A percentile compares a stretch with the other conserved stretches of the same genome.
These are phyloP conservation scores for Huntiella bhutanensis DNA, from an alignment of 2,329 filamentous ascomycete species.

Conservation along the genomic window DNA sequence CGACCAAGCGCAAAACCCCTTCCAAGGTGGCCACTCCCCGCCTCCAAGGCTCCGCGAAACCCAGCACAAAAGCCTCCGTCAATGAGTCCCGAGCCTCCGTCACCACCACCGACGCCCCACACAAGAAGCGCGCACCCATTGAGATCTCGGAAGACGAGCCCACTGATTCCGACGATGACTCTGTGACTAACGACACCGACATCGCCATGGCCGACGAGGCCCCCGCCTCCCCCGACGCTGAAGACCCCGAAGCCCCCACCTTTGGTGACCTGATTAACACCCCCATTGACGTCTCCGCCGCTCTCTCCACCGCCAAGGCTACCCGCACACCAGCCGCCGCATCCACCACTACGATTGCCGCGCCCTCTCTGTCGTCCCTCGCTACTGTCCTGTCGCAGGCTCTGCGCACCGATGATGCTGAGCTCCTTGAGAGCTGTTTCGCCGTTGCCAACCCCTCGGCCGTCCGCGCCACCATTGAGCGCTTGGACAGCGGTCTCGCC, in stretches of 20 bases:
- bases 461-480: conserved; percentile 75
- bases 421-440: conserved; percentile 81
- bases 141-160: conserved; percentile 38
- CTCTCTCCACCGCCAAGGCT: conserved; percentile 22
- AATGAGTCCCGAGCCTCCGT: conserved; percentile 41
- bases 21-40: conserved; percentile 37
- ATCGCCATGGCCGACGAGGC: conserved; percentile 15
- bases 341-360: conserved; percentile 30
- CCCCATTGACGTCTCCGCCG: conserved; percentile 54
- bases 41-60: conserved; percentile 33
- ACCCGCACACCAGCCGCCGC: conserved; percentile 15
- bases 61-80: conserved; percentile 29
- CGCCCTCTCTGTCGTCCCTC: conserved; percentile 60
- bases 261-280: conserved; percentile 72
- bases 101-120: conserved; percentile 22
- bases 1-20: conserved; percentile 39
- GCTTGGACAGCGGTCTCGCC: conserved; percentile 70
- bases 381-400: conserved; percentile 87
- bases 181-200: conserved; percentile 19
- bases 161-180: conserved; percentile 28
- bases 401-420: conserved; percentile 74
- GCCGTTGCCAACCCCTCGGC: conserved; percentile 57
- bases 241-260: conserved; percentile 35
- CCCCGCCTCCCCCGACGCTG: conserved; percentile 14
- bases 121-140: conserved; percentile 24